Base-by-base conservation (phyloP, 306 rosid genomes). In the Malus fusca region DNA sequence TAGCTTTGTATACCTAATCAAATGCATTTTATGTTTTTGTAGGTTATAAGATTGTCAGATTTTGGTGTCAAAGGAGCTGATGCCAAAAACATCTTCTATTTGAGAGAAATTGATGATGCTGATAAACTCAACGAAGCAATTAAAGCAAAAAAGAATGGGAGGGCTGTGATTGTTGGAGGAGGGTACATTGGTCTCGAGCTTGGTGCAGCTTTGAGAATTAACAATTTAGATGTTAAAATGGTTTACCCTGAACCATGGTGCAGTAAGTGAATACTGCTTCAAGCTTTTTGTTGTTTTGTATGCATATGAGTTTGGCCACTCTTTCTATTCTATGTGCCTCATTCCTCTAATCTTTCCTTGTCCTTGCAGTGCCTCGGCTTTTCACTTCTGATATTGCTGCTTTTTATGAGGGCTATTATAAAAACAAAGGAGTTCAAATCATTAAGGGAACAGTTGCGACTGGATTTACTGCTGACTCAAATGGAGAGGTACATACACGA, bases 171-270 rank as follows among this genome's bases (percentile, higher is more conserved):
- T 82, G 99, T 95, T 70, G 99, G 99, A 63, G 99, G 99, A 79
- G 99, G 97, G 67, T 92, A 95, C 85, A 95, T 95, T 13, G 96
- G 99, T 84, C 90, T 95, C 75, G 99, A 95, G 85, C 88, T 95
- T 74, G 82, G 97, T 85, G 99, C 99, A 30, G 96, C 82, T 56
- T 79, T 95, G 87, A 82, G 70, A 77, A 86, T 92, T 70, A 95
- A 95, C 84, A 83, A 92, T 77, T 56, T 87, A 75, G 97, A 95
- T 74, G 93, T 88, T 65, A 85, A 69, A 77, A 95, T 95, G 99
- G 97, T 95, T 79, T 95, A 92, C 85, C 99, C 99, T 19, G 99
- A 95, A 81, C 97, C 97, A 44, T 95, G 99, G 99, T 92, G 97
- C 83, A 95, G 99, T 95, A 90, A 90, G 99, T 92, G 81, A 83